Base-by-base conservation (phyloP, 2,329 filamentous ascomycete genomes). In the Aureobasidium namibiae region DNA sequence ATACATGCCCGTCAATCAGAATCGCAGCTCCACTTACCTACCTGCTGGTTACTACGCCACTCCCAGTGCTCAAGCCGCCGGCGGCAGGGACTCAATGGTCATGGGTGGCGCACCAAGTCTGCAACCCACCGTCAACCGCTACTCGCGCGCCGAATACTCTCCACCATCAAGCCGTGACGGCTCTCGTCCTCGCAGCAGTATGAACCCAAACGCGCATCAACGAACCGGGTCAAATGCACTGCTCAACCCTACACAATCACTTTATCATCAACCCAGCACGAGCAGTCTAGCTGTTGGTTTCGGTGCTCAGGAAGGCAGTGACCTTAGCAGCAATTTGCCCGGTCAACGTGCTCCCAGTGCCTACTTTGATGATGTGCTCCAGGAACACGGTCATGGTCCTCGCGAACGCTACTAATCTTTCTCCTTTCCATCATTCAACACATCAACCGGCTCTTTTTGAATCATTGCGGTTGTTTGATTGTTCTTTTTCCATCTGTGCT, bases 1-100 rank as follows among this genome's bases (percentile, higher is more conserved):
- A 10, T 57, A 57, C 24, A 48, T 57, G 54, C 54, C 54, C 23
- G 34, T 57, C 54, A 57, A 31, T 23, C 52, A 56, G 29, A 82
- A 82, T 63, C 86, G 92, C 56, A 84, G 82, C 61, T 95, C 90
- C 1, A 79, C 80, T n/a, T 95, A 92, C 70, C 80, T 96, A 21
- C 92, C 92, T 16, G 87, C 92, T 3, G 92, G 92, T 1, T 96
- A 95, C 75, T 97, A 97, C 69, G 87, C 90, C 33, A 82, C 89
- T 5, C 82, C 87, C 23, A 80, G 79, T 33, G 80, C 78, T 10
- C 76, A 74, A 59, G 69, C 75, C n/a, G 74, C 73, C 31, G 68
- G 69, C 9, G 73, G 74, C 34, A 68, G 63, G 5, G 72, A 72
- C 4, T 72, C 72, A n/a, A 76, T 74, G 16, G 67, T 78, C 63